phyloP scores from a whole-genome alignment of 1,139 yeast species.

The Meyerozyma elateridarum region DNA sequence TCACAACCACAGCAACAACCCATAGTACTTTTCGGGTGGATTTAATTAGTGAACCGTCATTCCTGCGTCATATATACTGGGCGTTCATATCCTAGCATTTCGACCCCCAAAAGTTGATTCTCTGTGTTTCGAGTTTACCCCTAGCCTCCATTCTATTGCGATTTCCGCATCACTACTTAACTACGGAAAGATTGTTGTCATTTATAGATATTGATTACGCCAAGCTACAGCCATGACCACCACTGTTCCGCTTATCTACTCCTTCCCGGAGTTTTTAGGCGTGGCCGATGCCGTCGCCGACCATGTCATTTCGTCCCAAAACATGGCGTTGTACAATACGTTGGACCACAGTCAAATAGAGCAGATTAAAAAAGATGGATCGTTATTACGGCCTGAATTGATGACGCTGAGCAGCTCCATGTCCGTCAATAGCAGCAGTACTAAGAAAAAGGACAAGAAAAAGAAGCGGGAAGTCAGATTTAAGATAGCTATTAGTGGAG shows the following conservation, averaged over 20 bases:
- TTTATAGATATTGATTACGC: neutral
- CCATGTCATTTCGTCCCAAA: constrained; percentile 78
- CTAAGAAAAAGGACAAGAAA: constrained; percentile 37
- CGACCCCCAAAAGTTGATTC: neutral
- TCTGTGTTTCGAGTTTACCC: neutral
- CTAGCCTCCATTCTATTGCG: neutral
- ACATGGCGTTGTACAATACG: constrained; percentile 57
- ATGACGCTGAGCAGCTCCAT: constrained; percentile 12
- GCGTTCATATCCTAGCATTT: too few relatives aligned
- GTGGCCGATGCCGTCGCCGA: constrained; percentile 96
- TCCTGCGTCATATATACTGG: too few relatives aligned
- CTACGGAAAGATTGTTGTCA: neutral
- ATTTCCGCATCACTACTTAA: neutral
- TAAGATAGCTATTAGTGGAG: constrained; percentile 90
- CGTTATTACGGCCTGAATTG: constrained; percentile 17
- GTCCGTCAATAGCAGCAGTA: constrained; percentile 10
- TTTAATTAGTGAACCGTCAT: too few relatives aligned
- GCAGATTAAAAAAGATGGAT: constrained; percentile 20
- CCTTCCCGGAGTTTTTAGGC: constrained; percentile 82
- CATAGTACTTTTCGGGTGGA: too few relatives aligned
- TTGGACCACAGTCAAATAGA: constrained; percentile 33
- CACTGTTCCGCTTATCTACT: constrained; percentile 85
- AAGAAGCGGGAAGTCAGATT: constrained; percentile 60
- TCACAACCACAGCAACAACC: too few relatives aligned
- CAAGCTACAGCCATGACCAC: constrained; percentile 65